Base-by-base conservation (phyloP, 1,284 basidiomycete genomes). In the Puccinia hordei region DNA sequence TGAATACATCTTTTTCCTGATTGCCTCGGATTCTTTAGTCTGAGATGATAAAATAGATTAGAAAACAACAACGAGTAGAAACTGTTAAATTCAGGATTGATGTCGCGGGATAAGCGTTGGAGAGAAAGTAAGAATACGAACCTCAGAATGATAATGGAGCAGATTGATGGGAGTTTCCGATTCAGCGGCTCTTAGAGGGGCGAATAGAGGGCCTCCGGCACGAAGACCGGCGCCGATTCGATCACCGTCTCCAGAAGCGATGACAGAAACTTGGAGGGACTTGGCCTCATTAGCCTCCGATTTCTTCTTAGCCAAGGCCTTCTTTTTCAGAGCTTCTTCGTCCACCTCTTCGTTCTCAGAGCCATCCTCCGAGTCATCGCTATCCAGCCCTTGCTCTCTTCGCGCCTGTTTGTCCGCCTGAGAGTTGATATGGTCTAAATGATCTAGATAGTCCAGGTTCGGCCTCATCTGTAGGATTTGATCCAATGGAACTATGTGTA, bases 401-500 rank as follows among this genome's bases (percentile, higher is more conserved):
- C 82, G 81, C 10, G 80, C 55, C 12, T 55, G 49, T 55, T 80
- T 80, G 41, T 80, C 81, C 17, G 82, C 81, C 51, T 65, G 71
- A 22, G 82, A 81, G 15, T 83, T 84, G 65, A 82, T 49, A 19
- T 81, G 73, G 57, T 82, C 82, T 9, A 84, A 57, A 53, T 83
- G 81, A 82, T 85, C 84, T 79, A 85, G 82, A 82, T 85, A 85
- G 38, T 81, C 78, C 22, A 85, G 81, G 6, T 82, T 82, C 0
- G 84, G 84, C 59, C 84, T 82, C 68, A 85, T 82, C 73, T 85
- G 84, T 80, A 83, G 82, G 5, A 84, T 84, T 61, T 83, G 83
- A 19, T 83, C 83, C 53, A 85, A 81, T 19, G 84, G 84, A 53
- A 82, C 83, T 10, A 85, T 77, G 77, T 85, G 84, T 17, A 85